Percentiles rank a stretch among this genome's conserved stretches.
These are phyloP conservation scores for Fusarium veterinarium DNA, from an alignment of 2,329 filamentous ascomycete species.

Conservation along the genomic window DNA sequence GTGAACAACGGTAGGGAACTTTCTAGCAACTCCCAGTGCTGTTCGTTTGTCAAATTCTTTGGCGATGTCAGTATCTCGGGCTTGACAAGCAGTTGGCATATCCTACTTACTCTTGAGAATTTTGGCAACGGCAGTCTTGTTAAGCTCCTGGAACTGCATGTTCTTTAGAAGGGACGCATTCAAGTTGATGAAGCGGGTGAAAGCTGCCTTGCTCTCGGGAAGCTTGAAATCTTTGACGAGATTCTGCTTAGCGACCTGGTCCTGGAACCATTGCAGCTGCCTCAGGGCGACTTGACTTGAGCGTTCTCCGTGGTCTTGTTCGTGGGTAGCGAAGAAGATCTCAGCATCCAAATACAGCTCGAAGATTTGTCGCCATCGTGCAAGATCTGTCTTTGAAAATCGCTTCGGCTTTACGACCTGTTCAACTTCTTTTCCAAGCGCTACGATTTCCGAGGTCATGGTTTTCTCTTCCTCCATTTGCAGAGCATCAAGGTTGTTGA, in stretches of 20 bases:
- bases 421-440: slow-evolving; percentile 73
- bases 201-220: slow-evolving; percentile 71
- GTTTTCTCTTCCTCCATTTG: slow-evolving; percentile 73
- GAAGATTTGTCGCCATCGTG: slow-evolving; percentile 83
- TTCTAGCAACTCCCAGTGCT: slow-evolving; percentile 73
- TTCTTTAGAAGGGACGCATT: slow-evolving; percentile 83
- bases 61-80: slow-evolving; percentile 47
- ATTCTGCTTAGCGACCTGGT: slow-evolving; percentile 70
- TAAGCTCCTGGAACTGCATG: slow-evolving; percentile 86
- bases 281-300: slow-evolving; percentile 73
- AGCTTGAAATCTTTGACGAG: slow-evolving; percentile 73
- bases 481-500: slow-evolving; percentile 75
- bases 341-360: slow-evolving; percentile 82
- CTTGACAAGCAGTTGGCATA: background rate
- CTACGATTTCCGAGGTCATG: slow-evolving; percentile 71
- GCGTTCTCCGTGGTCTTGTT: slow-evolving; percentile 75
- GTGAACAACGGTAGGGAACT: slow-evolving; percentile 69
- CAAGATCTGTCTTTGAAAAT: slow-evolving; percentile 74
- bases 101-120: slow-evolving; percentile 80
- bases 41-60: slow-evolving; percentile 89
- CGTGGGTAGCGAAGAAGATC: slow-evolving; percentile 84
- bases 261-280: slow-evolving; percentile 78
- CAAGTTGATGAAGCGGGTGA: slow-evolving; percentile 76
- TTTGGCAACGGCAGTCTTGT: slow-evolving; percentile 80
- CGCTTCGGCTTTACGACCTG: slow-evolving; percentile 72